Percentiles rank a stretch among this genome's conserved stretches.
Conservation (phyloP, 768 basidiomycete species). For the Asterophora parasitica region DNA sequence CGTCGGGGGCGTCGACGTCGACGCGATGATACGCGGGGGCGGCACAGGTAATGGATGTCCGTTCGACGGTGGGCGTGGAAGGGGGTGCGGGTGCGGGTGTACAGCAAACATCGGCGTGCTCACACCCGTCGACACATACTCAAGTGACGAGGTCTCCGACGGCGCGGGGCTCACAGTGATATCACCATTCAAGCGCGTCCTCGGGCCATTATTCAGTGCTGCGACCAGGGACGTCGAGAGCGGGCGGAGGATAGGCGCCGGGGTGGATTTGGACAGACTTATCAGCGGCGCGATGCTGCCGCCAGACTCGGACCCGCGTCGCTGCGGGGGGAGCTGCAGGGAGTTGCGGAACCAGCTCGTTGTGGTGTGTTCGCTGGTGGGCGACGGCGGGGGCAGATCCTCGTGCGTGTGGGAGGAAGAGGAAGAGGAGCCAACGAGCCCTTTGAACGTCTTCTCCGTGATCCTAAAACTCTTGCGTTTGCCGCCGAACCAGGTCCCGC, state of each 20-base stretch:
- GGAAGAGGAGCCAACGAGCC: constrained; percentile 1
- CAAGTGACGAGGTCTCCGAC: constrained; percentile 10
- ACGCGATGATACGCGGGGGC: constrained; percentile 6
- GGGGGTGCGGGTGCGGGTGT: constrained; percentile 16
- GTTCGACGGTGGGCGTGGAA: constrained; percentile 10
- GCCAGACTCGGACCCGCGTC: constrained; percentile 11
- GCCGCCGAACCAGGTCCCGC: constrained; percentile 38
- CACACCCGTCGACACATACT: neutral
- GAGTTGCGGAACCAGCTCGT: constrained; percentile 12
- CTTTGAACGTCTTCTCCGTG: constrained; percentile 25
- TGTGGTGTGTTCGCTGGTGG: neutral
- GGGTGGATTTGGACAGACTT: too few relatives aligned
- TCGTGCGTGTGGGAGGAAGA: too few relatives aligned
- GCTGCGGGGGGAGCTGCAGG: constrained; percentile 7
- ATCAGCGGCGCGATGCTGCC: neutral
- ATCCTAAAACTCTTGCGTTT: constrained; percentile 47
- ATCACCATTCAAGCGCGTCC: constrained; percentile 5
- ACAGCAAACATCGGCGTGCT: neutral
- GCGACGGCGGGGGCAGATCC: constrained; percentile 10
- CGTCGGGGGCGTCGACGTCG: constrained; percentile 10
- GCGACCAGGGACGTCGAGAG: too few relatives aligned
- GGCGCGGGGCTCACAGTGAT: constrained; percentile 9
- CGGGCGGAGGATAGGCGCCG: neutral
- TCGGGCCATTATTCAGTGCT: neutral
- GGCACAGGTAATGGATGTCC: constrained; percentile 12